A percentile compares a stretch with the other conserved stretches of the same genome.
phyloP scores from a whole-genome alignment of 1,284 basidiomycete species.

The Leccinum griseonigrum region DNA sequence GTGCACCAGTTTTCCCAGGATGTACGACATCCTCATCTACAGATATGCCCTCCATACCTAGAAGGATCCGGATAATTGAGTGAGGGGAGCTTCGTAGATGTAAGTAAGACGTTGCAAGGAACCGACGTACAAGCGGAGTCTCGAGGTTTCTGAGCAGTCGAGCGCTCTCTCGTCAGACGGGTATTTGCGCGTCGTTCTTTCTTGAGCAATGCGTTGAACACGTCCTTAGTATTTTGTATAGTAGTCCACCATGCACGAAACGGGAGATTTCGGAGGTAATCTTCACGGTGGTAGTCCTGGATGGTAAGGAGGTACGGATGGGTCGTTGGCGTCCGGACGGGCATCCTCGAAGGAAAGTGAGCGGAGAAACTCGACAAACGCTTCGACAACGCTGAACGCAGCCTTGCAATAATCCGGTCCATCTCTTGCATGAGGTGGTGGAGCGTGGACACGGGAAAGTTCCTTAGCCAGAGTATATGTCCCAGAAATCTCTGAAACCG shows the following conservation, averaged over 20 bases:
- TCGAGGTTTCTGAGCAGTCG: conserved; percentile 72
- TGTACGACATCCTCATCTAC: conserved; percentile 78
- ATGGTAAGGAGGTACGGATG: conserved; percentile 75
- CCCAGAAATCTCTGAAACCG: too few relatives aligned
- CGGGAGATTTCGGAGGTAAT: conserved; percentile 93
- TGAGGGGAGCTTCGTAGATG: conserved; percentile 90
- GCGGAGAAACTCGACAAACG: conserved; percentile 42
- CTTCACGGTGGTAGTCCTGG: conserved; percentile 84
- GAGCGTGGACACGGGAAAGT: too few relatives aligned
- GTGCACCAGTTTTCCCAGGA: conserved; percentile 72
- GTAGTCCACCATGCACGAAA: conserved; percentile 92
- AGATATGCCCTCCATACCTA: conserved; percentile 96
- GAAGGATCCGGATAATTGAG: conserved; percentile 86
- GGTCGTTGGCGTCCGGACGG: conserved; percentile 78
- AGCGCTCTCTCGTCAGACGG: conserved; percentile 45
- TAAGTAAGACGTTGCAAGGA: conserved; percentile 84
- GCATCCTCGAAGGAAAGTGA: conserved; percentile 80
- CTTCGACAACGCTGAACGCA: too few relatives aligned
- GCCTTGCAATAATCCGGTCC: too few relatives aligned
- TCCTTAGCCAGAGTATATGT: too few relatives aligned
- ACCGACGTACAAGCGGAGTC: conserved; percentile 63
- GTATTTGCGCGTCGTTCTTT: conserved; percentile 45
- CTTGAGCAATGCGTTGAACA: conserved; percentile 56
- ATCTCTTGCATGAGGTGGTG: too few relatives aligned
- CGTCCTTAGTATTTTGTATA: conserved; percentile 76